A percentile compares a stretch with the other conserved stretches of the same genome.
Evolutionary conservation across 129 eudicot species (phyloP).

Genomic region (Lactuca sativa): DNA sequence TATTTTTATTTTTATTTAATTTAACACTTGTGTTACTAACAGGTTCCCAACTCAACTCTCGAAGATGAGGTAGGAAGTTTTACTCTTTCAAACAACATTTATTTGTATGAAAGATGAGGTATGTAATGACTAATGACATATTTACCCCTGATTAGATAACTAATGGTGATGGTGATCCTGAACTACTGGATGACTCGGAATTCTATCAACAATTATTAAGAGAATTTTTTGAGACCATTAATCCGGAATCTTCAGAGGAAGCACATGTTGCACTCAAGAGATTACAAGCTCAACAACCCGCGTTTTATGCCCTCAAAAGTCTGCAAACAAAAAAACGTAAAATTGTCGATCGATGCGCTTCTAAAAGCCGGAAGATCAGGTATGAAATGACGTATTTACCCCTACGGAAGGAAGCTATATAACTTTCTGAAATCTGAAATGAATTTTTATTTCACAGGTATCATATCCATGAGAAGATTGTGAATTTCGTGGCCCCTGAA

Average conservation of each 20-base stretch:
- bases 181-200: constrained; percentile 81
- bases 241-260: constrained; percentile 72
- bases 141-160: constrained; percentile 35
- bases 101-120: background rate
- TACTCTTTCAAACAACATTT: background rate
- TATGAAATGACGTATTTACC: constrained; percentile 5
- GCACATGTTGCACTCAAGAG: constrained; percentile 85
- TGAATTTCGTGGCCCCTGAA: constrained; percentile 88
- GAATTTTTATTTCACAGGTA: constrained; percentile 52
- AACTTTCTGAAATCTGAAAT: background rate
- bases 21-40: constrained; percentile 22
- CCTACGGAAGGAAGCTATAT: background rate
- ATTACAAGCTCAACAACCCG: constrained; percentile 64
- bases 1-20: constrained; percentile 12
- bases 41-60: constrained; percentile 43
- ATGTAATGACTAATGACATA: background rate
- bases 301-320: constrained; percentile 67
- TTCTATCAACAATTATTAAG: constrained; percentile 85
- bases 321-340: constrained; percentile 81
- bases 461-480: constrained; percentile 79
- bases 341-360: constrained; percentile 87
- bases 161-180: constrained; percentile 77
- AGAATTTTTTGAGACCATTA: constrained; percentile 81
- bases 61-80: constrained; percentile 47
- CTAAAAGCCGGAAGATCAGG: constrained; percentile 95